Conservation (phyloP, 345 rosid species). For the thale cress (Arabidopsis thaliana) region TAIR10.1 NC_003070.9:8555501-8556000, state of each 20-base stretch:
- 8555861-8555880: constrained; percentile 13
- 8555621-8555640: constrained; percentile 66
- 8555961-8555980: constrained; percentile 52
- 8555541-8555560: constrained; percentile 94
- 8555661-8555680: constrained; percentile 46
- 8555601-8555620: constrained; percentile 93
- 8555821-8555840: constrained; percentile 62
- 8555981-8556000: constrained; percentile 37
- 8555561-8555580: constrained; percentile 94
- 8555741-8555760: constrained; percentile 28
- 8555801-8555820: constrained; percentile 52
- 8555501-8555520: constrained; percentile 96
- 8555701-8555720: constrained; percentile 24
- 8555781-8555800: constrained; percentile 59
- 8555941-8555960: constrained; percentile 30
- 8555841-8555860: constrained; percentile 37
- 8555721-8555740: constrained; percentile 36
- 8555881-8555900: constrained; percentile 30
- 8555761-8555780: constrained; percentile 27
- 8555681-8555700: constrained; percentile 33
- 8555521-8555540: constrained; percentile 94
- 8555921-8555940: constrained; percentile 8
- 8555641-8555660: constrained; percentile 55
- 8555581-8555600: constrained; percentile 86
- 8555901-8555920: constrained; percentile 37